Evolutionary conservation across 2,329 filamentous ascomycete species (phyloP), one percentile per base, ranked within the genome.

Genomic region (Falciphora oryzae): DNA sequence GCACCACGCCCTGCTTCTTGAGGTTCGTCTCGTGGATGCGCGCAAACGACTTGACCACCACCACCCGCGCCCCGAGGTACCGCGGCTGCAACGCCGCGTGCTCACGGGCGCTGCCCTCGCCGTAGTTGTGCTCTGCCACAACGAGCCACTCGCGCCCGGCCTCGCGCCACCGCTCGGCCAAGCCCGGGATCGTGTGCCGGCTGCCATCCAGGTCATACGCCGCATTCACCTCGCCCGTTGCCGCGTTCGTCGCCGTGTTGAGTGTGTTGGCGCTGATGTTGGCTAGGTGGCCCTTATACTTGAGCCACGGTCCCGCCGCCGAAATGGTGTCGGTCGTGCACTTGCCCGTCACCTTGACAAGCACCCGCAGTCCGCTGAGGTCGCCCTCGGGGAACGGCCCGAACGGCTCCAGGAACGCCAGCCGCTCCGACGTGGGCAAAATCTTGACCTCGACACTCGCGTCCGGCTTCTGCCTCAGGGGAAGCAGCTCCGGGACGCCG

Each of bases 261-360:
- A 99, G 87, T 2, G 95, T 99, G 85, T 99, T 99, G 74, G 92
- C 92, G 71, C 89, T 91, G 77, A 99, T 99, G 82, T 99, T 99
- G 76, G 95, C 92, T 68, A 99, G 86, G 78, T 99, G 95, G 68
- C 95, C 95, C 83, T 98, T 98, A 87, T 98, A 99, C 80, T 98
- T 98, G 70, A 99, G 86, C 94, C 94, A 98, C 22, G 94, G 94
- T 7, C 94, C 94, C 1, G 94, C 94, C 44, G 94, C 94, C 53
- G 93, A 98, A 78, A 99, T 99, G 71, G 95, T 98, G 79, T 99
- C 95, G 58, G 95, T 99, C 65, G 95, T 99, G 83, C 95, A 99
- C 80, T 99, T 97, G 69, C 95, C 95, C 68, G 93, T 90, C 68
- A 98, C 90, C 80, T 98, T 98, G 83, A 96, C 94, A 22, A 99